Conservation (phyloP, 148 eudicot species). For the Amaranthus cruentus region DNA sequence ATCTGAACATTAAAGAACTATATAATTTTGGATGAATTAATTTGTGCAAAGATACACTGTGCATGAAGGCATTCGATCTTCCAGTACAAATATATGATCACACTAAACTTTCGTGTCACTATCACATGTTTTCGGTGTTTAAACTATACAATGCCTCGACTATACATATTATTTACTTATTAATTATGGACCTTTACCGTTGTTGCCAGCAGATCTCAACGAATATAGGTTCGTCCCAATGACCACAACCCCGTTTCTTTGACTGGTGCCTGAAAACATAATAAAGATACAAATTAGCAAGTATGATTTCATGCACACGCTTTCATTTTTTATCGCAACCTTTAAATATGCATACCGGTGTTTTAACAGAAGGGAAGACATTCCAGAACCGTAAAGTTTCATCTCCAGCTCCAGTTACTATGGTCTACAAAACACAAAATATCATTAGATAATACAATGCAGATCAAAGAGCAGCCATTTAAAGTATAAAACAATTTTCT, state of each 20-base stretch:
- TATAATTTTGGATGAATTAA: too few species aligned
- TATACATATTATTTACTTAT: slow-evolving; percentile 11
- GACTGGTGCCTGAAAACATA: slow-evolving; percentile 55
- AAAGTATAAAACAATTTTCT: background rate
- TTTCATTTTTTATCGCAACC: too few species aligned
- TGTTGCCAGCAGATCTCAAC: slow-evolving; percentile 31
- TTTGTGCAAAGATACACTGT: too few species aligned
- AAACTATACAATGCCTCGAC: background rate
- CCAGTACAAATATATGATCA: background rate
- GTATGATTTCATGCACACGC: background rate
- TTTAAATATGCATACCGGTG: slow-evolving; percentile 46
- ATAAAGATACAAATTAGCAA: background rate
- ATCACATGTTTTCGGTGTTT: background rate
- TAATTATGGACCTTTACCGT: background rate
- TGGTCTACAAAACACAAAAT: slow-evolving; percentile 46
- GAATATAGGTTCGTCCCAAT: slow-evolving; percentile 70
- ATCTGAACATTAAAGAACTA: too few species aligned
- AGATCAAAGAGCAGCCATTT: background rate
- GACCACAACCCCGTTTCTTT: slow-evolving; percentile 86
- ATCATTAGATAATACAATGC: background rate
- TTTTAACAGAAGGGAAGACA: slow-evolving; percentile 83
- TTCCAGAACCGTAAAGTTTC: slow-evolving; percentile 96
- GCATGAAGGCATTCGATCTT: too few species aligned
- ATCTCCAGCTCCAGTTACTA: slow-evolving; percentile 98
- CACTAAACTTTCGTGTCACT: background rate